Percentiles rank a stretch among this genome's conserved stretches.
These are phyloP conservation scores for Xylaria sp. DNA, from an alignment of 2,329 filamentous ascomycete species.

Conservation along the genomic window DNA sequence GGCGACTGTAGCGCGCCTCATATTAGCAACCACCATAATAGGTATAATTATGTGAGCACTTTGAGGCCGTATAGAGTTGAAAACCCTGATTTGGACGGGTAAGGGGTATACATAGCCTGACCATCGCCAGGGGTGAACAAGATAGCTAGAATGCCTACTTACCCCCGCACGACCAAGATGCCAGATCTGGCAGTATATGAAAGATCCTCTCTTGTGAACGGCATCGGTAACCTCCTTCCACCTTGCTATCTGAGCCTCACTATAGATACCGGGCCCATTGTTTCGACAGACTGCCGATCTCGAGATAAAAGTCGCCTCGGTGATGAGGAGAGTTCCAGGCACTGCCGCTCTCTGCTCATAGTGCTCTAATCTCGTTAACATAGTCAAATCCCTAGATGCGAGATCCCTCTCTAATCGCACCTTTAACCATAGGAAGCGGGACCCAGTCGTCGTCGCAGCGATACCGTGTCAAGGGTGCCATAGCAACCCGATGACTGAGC, in stretches of 20 bases:
- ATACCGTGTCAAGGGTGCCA: conserved; percentile 56
- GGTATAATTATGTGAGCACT: not conserved
- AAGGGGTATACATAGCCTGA: no score
- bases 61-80: not conserved
- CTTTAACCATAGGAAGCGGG: conserved; percentile 47
- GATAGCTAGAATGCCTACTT: not conserved
- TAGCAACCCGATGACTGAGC: conserved; percentile 52
- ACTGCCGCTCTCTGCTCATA: conserved; percentile 42
- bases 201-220: conserved; percentile 66
- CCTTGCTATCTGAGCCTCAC: conserved; percentile 58
- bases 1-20: conserved; percentile 22
- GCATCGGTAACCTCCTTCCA: conserved; percentile 67
- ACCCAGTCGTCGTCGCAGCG: conserved; percentile 53
- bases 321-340: conserved; percentile 57
- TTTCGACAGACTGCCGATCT: conserved; percentile 51
- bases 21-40: not conserved
- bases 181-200: conserved; percentile 71
- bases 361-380: conserved; percentile 35
- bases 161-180: conserved; percentile 62
- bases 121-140: not conserved
- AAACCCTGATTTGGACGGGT: not conserved
- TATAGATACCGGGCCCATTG: conserved; percentile 64
- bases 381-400: not conserved
- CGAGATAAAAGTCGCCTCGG: conserved; percentile 62
- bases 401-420: conserved; percentile 12